Percentiles rank a stretch among this genome's conserved stretches.
These are phyloP conservation scores for Trypanosoma grayi DNA, from an alignment of 208 protist species.

Conservation along the genomic window DNA sequence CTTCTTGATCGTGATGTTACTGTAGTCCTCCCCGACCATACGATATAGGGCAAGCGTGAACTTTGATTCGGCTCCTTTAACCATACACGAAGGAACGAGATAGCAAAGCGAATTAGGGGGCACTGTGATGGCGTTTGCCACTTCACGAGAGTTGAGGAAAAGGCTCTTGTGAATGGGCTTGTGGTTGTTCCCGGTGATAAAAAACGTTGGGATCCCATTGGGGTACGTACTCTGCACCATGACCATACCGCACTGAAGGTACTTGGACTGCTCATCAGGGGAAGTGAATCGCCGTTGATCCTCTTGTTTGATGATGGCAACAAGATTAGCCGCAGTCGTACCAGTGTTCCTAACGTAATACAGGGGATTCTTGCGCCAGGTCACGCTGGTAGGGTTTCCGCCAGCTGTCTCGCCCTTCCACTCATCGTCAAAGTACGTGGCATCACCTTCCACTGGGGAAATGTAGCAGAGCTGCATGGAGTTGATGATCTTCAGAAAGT, in stretches of 20 bases:
- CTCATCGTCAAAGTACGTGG: constrained; percentile 65
- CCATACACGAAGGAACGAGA: constrained; percentile 33
- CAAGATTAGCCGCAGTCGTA: constrained; percentile 25
- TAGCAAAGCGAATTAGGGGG: constrained; percentile 35
- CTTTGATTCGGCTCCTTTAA: constrained; percentile 20
- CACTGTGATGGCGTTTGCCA: constrained; percentile 21
- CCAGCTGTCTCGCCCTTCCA: constrained; percentile 67
- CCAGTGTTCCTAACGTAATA: constrained; percentile 53
- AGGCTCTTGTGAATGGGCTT: constrained; percentile 27
- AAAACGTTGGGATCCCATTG: constrained; percentile 23
- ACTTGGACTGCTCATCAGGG: constrained; percentile 12
- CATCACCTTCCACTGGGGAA: constrained; percentile 30
- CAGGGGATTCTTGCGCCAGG: constrained; percentile 73
- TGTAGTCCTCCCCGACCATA: constrained; percentile 19
- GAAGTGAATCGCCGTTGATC: constrained; percentile 28
- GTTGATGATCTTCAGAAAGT: constrained; percentile 35
- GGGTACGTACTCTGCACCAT: constrained; percentile 15
- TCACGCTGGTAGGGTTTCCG: constrained; percentile 62
- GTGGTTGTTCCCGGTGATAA: constrained; percentile 40
- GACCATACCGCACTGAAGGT: constrained; percentile 28
- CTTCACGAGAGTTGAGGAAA: constrained; percentile 35
- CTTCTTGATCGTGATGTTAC: constrained; percentile 14
- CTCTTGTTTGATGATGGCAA: constrained; percentile 30
- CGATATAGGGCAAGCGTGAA: constrained; percentile 29
- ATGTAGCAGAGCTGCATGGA: constrained; percentile 46